Percentiles rank a stretch among this genome's conserved stretches.
These are phyloP conservation scores for Verticillium klebahnii DNA, from an alignment of 2,329 filamentous ascomycete genomes.

Conservation along the genomic window DNA sequence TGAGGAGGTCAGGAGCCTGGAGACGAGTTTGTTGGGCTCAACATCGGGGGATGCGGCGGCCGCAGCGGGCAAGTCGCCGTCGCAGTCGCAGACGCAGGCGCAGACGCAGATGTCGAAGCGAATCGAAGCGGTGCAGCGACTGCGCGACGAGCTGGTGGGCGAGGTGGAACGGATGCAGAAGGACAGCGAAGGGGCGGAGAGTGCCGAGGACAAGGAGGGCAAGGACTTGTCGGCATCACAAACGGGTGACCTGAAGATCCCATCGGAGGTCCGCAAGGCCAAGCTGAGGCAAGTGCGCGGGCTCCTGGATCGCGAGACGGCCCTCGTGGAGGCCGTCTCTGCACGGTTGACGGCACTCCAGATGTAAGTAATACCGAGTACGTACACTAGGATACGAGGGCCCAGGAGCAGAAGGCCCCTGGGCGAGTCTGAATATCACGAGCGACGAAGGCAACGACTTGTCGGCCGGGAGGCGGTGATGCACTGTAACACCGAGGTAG, in stretches of 20 bases:
- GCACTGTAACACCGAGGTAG: background rate
- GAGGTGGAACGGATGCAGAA: constrained; percentile 42
- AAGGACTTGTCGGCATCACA: constrained; percentile 24
- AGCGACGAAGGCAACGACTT: background rate
- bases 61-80: constrained; percentile 16
- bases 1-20: constrained; percentile 48
- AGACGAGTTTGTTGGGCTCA: constrained; percentile 39
- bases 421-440: background rate
- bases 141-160: constrained; percentile 48
- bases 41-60: constrained; percentile 1
- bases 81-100: constrained; percentile 29
- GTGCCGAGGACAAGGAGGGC: constrained; percentile 12
- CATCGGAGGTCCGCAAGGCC: constrained; percentile 54
- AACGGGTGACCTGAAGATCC: constrained; percentile 44
- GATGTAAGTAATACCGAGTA: constrained; percentile 5
- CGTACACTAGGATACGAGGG: background rate
- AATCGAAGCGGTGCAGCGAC: constrained; percentile 49
- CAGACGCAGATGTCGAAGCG: constrained; percentile 49
- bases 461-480: background rate
- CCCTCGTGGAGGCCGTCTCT: constrained; percentile 63
- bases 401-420: background rate
- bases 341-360: constrained; percentile 56
- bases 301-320: constrained; percentile 61
- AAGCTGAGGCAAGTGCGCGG: constrained; percentile 61
- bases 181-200: constrained; percentile 14